Percentiles rank a stretch among this genome's conserved stretches.
Evolutionary conservation across 2,329 filamentous ascomycete genomes (phyloP).

Genomic region (Xylaria arbuscula): DNA sequence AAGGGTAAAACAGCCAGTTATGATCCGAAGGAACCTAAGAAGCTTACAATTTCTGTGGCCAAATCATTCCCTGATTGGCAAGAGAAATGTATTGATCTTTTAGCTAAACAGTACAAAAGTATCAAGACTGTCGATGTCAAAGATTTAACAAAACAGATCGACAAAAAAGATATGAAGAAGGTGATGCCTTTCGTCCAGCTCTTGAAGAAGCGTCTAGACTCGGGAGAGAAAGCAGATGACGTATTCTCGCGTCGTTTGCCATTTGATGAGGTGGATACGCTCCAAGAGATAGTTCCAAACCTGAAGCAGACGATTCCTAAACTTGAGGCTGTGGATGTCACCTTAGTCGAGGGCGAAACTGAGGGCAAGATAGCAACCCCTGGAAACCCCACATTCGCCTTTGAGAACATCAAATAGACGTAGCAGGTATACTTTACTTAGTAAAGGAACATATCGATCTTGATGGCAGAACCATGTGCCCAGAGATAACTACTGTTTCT

Average conservation of each 20-base stretch:
- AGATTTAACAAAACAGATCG: conserved; percentile 53
- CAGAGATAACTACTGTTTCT: too few species aligned
- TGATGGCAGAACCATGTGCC: too few species aligned
- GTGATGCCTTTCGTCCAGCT: conserved; percentile 96
- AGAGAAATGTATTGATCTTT: conserved; percentile 84
- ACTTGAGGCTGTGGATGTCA: conserved; percentile 44
- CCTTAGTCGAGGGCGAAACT: conserved; percentile 63
- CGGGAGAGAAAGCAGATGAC: conserved; percentile 71
- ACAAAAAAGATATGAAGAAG: conserved; percentile 83
- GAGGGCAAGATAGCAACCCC: conserved; percentile 72
- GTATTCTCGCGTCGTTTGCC: conserved; percentile 87
- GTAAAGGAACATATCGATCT: too few species aligned
- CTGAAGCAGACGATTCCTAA: conserved; percentile 75
- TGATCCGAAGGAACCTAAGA: conserved; percentile 92
- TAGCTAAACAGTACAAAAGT: conserved; percentile 60
- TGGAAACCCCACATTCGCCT: conserved; percentile 82
- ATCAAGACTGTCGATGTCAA: conserved; percentile 64
- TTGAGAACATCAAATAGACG: conserved; percentile 74
- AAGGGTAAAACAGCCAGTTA: conserved; percentile 90
- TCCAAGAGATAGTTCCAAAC: conserved; percentile 81
- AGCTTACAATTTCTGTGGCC: conserved; percentile 86
- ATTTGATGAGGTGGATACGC: conserved; percentile 84
- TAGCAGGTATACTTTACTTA: neutral
- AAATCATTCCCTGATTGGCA: conserved; percentile 90
- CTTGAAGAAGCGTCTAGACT: conserved; percentile 84